Evolutionary conservation across 2,329 filamentous ascomycete species (phyloP).

Genomic region (Dactylonectria macrodidyma): DNA sequence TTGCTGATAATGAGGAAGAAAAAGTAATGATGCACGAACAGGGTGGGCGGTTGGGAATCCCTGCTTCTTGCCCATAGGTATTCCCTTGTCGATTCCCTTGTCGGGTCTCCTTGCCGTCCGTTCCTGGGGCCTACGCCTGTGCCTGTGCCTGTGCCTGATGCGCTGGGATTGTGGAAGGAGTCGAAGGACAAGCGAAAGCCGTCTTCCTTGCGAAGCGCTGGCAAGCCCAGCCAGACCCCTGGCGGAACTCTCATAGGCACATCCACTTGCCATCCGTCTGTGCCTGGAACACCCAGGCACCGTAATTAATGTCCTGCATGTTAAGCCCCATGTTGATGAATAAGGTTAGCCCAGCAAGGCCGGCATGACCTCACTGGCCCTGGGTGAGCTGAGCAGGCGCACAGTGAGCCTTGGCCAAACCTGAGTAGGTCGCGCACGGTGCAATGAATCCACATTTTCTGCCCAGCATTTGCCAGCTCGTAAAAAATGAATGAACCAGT

Average conservation of each 20-base stretch:
- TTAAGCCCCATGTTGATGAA: conserved; percentile 16
- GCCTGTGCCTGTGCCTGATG: not conserved
- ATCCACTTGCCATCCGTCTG: conserved; percentile 17
- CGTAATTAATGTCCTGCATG: conserved; percentile 23
- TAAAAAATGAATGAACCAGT: not conserved
- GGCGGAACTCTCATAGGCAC: not conserved
- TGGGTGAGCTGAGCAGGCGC: conserved; percentile 11
- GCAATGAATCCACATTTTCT: not conserved
- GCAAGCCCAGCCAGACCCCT: conserved; percentile 11
- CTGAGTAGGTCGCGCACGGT: conserved; percentile 1
- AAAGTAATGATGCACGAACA: not conserved
- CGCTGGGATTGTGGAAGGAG: not conserved
- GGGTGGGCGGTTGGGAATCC: not conserved
- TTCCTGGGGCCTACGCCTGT: too few species aligned
- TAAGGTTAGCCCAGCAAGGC: conserved; percentile 34
- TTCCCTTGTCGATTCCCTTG: not conserved
- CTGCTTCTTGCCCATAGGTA: conserved; percentile 1
- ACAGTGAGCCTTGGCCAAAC: conserved; percentile 6
- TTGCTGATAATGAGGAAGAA: too few species aligned
- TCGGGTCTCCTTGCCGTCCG: conserved; percentile 4
- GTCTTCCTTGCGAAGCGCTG: not conserved
- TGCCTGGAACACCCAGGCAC: conserved; percentile 1
- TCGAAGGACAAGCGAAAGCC: not conserved
- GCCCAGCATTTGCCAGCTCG: conserved; percentile 15
- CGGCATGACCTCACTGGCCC: conserved; percentile 30